phyloP scores from a whole-genome alignment of 352 stramenopile species.

The Thraustotheca clavata region DNA sequence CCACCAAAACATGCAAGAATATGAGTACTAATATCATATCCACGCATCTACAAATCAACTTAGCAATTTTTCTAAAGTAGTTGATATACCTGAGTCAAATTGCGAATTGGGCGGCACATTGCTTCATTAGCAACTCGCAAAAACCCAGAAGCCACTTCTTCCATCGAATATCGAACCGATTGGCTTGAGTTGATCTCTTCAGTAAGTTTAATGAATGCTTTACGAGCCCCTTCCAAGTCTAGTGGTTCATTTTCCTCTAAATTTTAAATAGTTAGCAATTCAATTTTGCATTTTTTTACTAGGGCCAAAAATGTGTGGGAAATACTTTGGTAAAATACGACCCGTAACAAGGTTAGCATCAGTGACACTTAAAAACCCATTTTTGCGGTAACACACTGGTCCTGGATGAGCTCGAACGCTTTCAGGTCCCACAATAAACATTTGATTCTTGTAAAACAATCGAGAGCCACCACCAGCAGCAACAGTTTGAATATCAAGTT shows the following conservation, averaged over 20 bases:
- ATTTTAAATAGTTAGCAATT: constrained; percentile 3
- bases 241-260: constrained; percentile 93
- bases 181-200: constrained; percentile 79
- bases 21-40: constrained; percentile 96
- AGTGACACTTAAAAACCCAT: constrained; percentile 94
- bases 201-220: constrained; percentile 88
- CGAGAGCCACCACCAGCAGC: constrained; percentile 93
- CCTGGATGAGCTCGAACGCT: constrained; percentile 95
- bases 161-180: constrained; percentile 64
- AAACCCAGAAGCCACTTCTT: constrained; percentile 97
- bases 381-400: constrained; percentile 96
- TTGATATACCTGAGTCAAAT: constrained; percentile 81
- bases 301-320: constrained; percentile 98
- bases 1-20: constrained; percentile 97
- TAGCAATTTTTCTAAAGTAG: too few relatives aligned
- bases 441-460: constrained; percentile 94
- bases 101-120: constrained; percentile 99
- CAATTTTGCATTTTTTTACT: constrained; percentile 15
- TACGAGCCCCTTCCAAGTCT: constrained; percentile 89
- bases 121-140: constrained; percentile 97
- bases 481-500: constrained; percentile 99
- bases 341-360: constrained; percentile 98
- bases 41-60: constrained; percentile 84
- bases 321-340: constrained; percentile 94
- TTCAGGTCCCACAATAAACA: constrained; percentile 98